Evolutionary conservation across 345 rosid genomes (phyloP).

Genomic region (Citrus unshiu): DNA sequence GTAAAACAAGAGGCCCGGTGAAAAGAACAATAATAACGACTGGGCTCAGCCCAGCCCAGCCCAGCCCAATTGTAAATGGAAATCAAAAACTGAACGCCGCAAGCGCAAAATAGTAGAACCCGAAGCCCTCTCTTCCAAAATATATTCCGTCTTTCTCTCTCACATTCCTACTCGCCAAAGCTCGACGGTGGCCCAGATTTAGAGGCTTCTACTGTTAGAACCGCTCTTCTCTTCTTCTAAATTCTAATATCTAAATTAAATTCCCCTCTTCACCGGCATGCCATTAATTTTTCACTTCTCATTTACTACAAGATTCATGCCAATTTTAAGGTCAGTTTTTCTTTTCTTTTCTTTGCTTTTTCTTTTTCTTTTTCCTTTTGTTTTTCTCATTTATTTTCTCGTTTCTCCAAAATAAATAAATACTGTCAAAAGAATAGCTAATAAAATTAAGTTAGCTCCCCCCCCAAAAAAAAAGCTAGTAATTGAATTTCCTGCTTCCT

Average conservation of each 20-base stretch:
- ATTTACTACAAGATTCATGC: slow-evolving; percentile 10
- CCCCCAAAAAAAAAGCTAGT: neutral
- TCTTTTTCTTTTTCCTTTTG: neutral
- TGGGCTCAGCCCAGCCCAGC: neutral
- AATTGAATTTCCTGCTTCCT: slow-evolving; percentile 5
- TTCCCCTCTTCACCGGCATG: slow-evolving; percentile 2
- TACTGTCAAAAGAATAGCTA: neutral
- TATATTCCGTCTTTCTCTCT: neutral
- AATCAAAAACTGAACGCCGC: neutral
- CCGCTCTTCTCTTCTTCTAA: neutral
- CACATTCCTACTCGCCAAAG: neutral
- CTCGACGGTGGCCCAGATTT: slow-evolving; percentile 31
- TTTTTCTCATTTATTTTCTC: no score
- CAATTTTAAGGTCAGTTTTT: slow-evolving; percentile 12
- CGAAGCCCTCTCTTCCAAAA: neutral
- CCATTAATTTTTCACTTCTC: neutral
- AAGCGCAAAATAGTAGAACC: neutral
- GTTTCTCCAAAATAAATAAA: neutral
- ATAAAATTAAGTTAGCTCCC: neutral
- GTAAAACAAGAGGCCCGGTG: neutral
- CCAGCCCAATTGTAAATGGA: neutral
- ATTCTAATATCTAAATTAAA: neutral
- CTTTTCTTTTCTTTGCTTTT: neutral
- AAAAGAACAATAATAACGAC: neutral
- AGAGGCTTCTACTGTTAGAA: slow-evolving; percentile 15